Evolutionary conservation across 495 filamentous ascomycete species (phyloP).

Genomic region (Aspergillus saccharolyticus): DNA sequence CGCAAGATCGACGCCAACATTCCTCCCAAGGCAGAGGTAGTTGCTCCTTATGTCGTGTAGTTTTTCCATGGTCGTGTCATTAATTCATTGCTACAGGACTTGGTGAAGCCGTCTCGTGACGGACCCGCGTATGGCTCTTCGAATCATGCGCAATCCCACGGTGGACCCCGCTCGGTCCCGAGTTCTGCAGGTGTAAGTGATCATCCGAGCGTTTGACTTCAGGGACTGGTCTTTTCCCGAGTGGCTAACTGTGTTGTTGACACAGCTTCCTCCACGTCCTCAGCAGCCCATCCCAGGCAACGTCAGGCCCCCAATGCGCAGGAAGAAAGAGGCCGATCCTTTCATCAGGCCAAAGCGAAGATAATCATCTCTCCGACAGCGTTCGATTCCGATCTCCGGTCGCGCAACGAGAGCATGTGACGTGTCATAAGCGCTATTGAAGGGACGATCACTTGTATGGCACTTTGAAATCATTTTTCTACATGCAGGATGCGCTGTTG

Average conservation of each 20-base stretch:
- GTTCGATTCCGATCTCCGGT: neutral
- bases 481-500: neutral
- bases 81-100: constrained; percentile 20
- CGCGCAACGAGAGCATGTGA: too few species aligned
- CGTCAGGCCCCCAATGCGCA: constrained; percentile 34
- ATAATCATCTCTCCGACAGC: constrained; percentile 9
- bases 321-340: constrained; percentile 46
- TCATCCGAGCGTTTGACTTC: neutral
- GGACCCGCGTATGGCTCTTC: constrained; percentile 27
- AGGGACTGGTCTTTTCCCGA: neutral
- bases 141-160: constrained; percentile 11
- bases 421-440: neutral
- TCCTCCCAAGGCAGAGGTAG: constrained; percentile 27
- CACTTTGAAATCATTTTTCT: neutral
- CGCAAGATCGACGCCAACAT: constrained; percentile 26
- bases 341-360: constrained; percentile 50
- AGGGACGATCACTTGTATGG: neutral
- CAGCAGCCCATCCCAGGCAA: constrained; percentile 17
- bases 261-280: constrained; percentile 13
- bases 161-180: constrained; percentile 12
- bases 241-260: constrained; percentile 13
- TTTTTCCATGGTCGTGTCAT: neutral
- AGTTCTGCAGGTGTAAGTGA: constrained; percentile 23
- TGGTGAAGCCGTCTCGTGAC: constrained; percentile 39
- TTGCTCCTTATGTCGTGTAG: constrained; percentile 8